phyloP scores from a whole-genome alignment of 163 green algal species.

The Coccomyxa subellipsoidea region DNA sequence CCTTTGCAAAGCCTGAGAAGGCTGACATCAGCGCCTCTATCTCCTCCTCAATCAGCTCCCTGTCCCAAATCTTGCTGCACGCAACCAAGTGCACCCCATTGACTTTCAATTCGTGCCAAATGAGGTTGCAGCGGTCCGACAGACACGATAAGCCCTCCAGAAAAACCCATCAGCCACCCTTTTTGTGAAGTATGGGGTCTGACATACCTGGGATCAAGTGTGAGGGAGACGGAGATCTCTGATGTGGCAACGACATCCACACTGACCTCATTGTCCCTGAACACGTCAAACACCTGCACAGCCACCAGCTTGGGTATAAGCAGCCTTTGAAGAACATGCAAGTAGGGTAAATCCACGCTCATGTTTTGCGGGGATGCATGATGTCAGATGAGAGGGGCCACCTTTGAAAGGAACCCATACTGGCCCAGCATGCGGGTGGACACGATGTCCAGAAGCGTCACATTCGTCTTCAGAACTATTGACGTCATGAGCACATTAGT shows the following conservation, averaged over 20 bases:
- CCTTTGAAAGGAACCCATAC: conserved; percentile 77
- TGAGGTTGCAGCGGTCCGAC: too few species aligned
- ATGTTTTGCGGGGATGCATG: too few species aligned
- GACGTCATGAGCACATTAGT: conserved; percentile 78
- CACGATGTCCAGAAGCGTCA: conserved; percentile 95
- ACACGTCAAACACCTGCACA: conserved; percentile 83
- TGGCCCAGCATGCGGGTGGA: conserved; percentile 93
- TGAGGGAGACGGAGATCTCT: conserved; percentile 90
- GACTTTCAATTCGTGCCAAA: not conserved
- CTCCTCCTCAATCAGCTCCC: conserved; percentile 82
- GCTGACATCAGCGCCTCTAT: conserved; percentile 64
- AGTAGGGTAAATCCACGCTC: too few species aligned
- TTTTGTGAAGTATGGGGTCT: not conserved
- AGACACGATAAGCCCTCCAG: too few species aligned
- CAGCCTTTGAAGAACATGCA: too few species aligned
- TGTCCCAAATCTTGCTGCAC: conserved; percentile 66
- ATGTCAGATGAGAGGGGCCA: not conserved
- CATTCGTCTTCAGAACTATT: conserved; percentile 93
- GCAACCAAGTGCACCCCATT: not conserved
- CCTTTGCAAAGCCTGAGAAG: conserved; percentile 62
- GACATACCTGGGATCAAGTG: conserved; percentile 83
- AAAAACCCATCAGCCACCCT: too few species aligned
- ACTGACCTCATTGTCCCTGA: conserved; percentile 75
- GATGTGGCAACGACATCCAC: conserved; percentile 95
- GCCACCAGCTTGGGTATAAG: not conserved